phyloP scores from a whole-genome alignment of 805 yeast genomes.

The Metschnikowia henanensis region DNA sequence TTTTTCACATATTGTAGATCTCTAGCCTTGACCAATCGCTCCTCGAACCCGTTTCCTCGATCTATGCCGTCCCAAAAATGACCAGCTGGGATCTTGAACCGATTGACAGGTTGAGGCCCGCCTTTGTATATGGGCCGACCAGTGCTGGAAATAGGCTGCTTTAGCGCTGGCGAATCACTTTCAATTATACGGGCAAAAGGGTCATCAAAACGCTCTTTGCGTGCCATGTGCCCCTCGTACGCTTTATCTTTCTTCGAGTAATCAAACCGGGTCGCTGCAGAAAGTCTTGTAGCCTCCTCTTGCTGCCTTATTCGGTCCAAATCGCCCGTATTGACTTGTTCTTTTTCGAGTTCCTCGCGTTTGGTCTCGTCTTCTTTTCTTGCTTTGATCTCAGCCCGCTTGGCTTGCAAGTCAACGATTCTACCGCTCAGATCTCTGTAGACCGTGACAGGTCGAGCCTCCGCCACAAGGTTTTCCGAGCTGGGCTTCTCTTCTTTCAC shows the following conservation, averaged over 20 bases:
- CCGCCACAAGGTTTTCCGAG: constrained; percentile 1
- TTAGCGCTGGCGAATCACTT: background rate
- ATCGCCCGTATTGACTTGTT: constrained; percentile 15
- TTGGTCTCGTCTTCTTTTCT: constrained; percentile 6
- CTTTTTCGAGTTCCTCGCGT: constrained; percentile 13
- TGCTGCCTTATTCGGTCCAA: constrained; percentile 13
- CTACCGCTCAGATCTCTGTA: constrained; percentile 39
- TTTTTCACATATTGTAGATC: constrained; percentile 23
- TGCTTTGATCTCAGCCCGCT: constrained; percentile 15
- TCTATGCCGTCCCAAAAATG: constrained; percentile 91
- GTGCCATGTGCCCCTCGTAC: constrained; percentile 32
- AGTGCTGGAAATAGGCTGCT: constrained; percentile 22
- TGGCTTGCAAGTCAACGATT: constrained; percentile 26
- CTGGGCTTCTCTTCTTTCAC: constrained; percentile 1
- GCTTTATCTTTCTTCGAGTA: constrained; percentile 36
- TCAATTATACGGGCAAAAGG: too few species aligned
- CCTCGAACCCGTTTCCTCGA: constrained; percentile 86
- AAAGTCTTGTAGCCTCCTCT: constrained; percentile 17
- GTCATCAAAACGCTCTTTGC: constrained; percentile 52
- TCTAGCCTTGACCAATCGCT: constrained; percentile 48
- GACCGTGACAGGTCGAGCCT: constrained; percentile 34
- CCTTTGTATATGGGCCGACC: constrained; percentile 56
- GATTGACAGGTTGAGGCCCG: constrained; percentile 59
- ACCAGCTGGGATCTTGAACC: constrained; percentile 80
- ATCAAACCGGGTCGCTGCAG: constrained; percentile 33